Evolutionary conservation across 1,139 yeast genomes (phyloP).

Genomic region (Magnusiomyces ingens): DNA sequence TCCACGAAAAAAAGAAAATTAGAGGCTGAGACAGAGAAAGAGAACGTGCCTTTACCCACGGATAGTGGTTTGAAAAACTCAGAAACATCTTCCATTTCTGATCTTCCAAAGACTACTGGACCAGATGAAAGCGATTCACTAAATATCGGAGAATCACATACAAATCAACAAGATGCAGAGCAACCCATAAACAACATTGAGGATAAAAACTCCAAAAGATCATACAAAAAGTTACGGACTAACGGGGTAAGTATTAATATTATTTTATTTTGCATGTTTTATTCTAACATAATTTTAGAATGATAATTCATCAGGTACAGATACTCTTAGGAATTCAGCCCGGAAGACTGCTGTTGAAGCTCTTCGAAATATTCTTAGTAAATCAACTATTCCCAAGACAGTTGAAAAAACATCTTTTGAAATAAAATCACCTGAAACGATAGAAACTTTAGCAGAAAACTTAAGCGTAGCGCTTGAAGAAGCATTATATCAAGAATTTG

Average conservation of each 20-base stretch:
- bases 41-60: background rate
- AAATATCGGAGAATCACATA: background rate
- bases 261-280: background rate
- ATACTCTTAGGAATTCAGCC: slow-evolving; percentile 20
- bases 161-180: background rate
- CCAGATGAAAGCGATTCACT: background rate
- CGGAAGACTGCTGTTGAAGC: slow-evolving; percentile 40
- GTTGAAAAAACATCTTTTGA: slow-evolving; percentile 26
- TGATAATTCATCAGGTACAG: slow-evolving; percentile 18
- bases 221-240: background rate
- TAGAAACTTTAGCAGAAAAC: slow-evolving; percentile 33
- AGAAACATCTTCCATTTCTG: too few relatives aligned
- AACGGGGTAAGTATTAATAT: background rate
- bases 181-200: background rate
- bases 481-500: slow-evolving; percentile 36
- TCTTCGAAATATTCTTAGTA: slow-evolving; percentile 33
- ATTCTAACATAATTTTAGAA: background rate
- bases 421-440: slow-evolving; percentile 37
- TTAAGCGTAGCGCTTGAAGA: slow-evolving; percentile 39
- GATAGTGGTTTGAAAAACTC: too few relatives aligned
- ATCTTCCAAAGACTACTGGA: too few relatives aligned
- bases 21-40: background rate
- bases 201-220: background rate
- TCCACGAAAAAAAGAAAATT: slow-evolving; percentile 1
- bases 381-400: slow-evolving; percentile 41